A percentile compares a stretch with the other conserved stretches of the same genome.
phyloP scores from a whole-genome alignment of 345 rosid species.

The Citrus medica region DNA sequence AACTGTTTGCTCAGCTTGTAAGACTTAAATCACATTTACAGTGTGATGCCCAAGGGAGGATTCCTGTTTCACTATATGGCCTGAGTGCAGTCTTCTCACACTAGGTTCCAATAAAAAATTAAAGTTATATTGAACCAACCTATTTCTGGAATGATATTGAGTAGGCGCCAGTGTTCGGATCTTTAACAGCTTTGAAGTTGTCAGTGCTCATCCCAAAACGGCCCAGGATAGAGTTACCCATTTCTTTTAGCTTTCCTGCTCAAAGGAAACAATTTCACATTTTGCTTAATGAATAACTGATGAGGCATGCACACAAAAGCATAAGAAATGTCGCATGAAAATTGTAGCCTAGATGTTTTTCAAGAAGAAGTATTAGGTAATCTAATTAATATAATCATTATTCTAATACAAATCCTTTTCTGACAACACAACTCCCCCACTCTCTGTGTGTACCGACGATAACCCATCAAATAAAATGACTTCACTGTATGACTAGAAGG shows the following conservation, averaged over 20 bases:
- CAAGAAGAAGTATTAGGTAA: background rate
- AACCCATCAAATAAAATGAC: background rate
- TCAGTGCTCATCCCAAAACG: conserved; percentile 90
- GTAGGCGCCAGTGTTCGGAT: conserved; percentile 92
- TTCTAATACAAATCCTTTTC: background rate
- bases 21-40: background rate
- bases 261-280: conserved; percentile 4
- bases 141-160: conserved; percentile 76
- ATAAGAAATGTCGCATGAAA: background rate
- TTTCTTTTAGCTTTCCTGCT: conserved; percentile 85
- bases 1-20: background rate
- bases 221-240: conserved; percentile 84
- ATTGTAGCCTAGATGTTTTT: background rate
- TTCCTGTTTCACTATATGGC: background rate
- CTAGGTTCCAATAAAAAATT: background rate
- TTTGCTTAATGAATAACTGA: background rate
- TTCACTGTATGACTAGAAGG: background rate
- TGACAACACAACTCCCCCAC: background rate
- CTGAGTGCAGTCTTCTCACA: conserved; percentile 1
- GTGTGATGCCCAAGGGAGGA: background rate
- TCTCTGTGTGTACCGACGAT: background rate
- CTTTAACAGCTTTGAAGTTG: conserved; percentile 93
- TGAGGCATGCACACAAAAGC: background rate
- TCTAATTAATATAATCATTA: background rate
- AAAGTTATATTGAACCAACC: background rate